A percentile compares a stretch with the other conserved stretches of the same genome.
phyloP scores from a whole-genome alignment of 345 rosid genomes.

The Streptanthus diversifolius region DNA sequence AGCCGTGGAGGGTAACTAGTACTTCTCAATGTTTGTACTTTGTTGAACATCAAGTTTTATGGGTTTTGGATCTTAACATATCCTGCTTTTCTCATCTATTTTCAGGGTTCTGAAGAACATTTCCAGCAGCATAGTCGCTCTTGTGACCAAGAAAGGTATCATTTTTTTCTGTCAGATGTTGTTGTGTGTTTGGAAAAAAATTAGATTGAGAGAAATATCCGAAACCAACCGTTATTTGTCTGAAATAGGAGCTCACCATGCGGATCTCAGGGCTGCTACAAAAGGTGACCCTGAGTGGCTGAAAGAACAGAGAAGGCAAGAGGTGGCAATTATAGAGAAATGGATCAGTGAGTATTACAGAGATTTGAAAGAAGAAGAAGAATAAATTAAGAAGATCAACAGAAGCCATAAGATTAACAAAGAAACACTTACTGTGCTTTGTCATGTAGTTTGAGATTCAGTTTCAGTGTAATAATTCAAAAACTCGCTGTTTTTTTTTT shows the following conservation, averaged over 20 bases:
- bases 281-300: slow-evolving; percentile 68
- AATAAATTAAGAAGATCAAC: slow-evolving; percentile 1
- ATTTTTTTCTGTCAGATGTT: background rate
- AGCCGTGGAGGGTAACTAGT: slow-evolving; percentile 72
- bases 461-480: background rate
- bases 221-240: background rate
- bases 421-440: slow-evolving; percentile 3
- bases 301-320: slow-evolving; percentile 52
- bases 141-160: slow-evolving; percentile 61
- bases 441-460: background rate
- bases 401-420: slow-evolving; percentile 15
- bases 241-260: slow-evolving; percentile 67
- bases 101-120: slow-evolving; percentile 64
- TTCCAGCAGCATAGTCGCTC: slow-evolving; percentile 59
- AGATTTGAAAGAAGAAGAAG: slow-evolving; percentile 38
- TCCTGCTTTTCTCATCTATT: background rate
- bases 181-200: background rate
- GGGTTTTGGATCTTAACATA: background rate
- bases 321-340: slow-evolving; percentile 49
- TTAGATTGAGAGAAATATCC: background rate
- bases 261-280: slow-evolving; percentile 52
- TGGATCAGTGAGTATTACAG: slow-evolving; percentile 57
- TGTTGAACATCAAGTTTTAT: background rate
- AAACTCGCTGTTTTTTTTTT: no score
- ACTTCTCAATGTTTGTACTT: background rate